Base-by-base conservation (phyloP, 805 yeast genomes). In the Ogataea paraovalis region DNA sequence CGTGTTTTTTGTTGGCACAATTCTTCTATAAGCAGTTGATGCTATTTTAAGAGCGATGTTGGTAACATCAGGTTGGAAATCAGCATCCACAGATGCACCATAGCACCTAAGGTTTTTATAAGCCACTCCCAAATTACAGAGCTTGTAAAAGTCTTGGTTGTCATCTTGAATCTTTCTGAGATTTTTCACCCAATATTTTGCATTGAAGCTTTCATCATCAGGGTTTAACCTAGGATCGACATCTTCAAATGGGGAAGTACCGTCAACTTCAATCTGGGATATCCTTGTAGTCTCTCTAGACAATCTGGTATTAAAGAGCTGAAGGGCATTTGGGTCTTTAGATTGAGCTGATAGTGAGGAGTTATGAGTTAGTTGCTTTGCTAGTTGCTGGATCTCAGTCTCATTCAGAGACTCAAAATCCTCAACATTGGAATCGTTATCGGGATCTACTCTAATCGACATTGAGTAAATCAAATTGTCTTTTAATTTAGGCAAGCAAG, bases 91-190 rank as follows among this genome's bases (percentile, higher is more conserved):
- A 12, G 85, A 81, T 34, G 73, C 72, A 55, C 87, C 88, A 48
- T 67, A 73, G 5, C 83, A 83, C 39, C 82, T 61, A 56, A 82
- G 67, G 58, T 80, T 64, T 46, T 73, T 70, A 71, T 78, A 81
- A 6, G 78, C 76, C 44, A 83, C 65, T 16, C 85, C 84, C 55
- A 82, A 63, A 13, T 73, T 64, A 39, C 78, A 68, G 10, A 82
- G 84, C 57, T 78, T 80, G 62, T 78, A 82, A 66, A 78, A 80
- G n/a, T 80, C 85, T 0, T 78, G 76, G 54, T 83, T 83, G 1
- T 70, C 57, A 33, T 71, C 73, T 52, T 64, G 66, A 52, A 82
- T 54, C 47, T 71, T 73, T 45, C 79, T 69, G 65, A 81, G 57
- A 56, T 82, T 82, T 55, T 76, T 78, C 43, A 82, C 78, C 88